Conservation (phyloP, 345 rosid genomes). For the Citrus australasica region DNA sequence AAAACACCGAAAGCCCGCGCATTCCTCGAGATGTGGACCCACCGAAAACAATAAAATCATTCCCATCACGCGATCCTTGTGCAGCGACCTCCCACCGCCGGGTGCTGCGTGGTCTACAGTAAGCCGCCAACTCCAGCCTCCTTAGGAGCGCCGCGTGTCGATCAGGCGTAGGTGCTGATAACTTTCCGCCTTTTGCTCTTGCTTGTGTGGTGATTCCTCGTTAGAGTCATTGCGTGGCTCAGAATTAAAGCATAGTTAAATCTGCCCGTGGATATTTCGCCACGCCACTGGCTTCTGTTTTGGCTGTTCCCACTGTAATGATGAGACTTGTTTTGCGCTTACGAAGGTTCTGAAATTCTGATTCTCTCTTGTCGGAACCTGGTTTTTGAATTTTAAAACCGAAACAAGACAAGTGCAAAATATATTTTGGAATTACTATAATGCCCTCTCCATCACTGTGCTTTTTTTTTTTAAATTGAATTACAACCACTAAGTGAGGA, state of each 20-base stretch:
- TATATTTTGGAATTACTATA: not conserved
- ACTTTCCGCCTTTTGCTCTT: not conserved
- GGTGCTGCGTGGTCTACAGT: slow-evolving; percentile 5
- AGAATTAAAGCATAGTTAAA: not conserved
- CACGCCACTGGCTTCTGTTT: not conserved
- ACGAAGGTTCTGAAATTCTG: not conserved
- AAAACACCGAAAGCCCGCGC: not conserved
- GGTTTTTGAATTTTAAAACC: not conserved
- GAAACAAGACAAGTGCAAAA: not conserved
- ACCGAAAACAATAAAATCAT: not conserved
- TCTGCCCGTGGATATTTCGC: not conserved
- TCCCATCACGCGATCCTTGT: not conserved
- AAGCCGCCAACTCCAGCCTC: slow-evolving; percentile 9
- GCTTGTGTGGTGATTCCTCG: not conserved
- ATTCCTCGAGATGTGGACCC: not conserved
- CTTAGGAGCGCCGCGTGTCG: not conserved
- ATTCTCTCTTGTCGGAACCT: not conserved
- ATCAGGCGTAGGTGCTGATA: not conserved
- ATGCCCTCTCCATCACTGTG: not conserved
- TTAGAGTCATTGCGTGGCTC: slow-evolving; percentile 7
- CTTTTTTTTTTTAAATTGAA: no score
- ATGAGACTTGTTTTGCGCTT: not conserved
- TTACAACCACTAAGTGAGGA: no score
- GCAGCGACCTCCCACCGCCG: slow-evolving; percentile 5
- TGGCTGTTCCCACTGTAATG: not conserved